Conservation (phyloP, 1,284 basidiomycete genomes). For the Heterobasidion annosum region DNA sequence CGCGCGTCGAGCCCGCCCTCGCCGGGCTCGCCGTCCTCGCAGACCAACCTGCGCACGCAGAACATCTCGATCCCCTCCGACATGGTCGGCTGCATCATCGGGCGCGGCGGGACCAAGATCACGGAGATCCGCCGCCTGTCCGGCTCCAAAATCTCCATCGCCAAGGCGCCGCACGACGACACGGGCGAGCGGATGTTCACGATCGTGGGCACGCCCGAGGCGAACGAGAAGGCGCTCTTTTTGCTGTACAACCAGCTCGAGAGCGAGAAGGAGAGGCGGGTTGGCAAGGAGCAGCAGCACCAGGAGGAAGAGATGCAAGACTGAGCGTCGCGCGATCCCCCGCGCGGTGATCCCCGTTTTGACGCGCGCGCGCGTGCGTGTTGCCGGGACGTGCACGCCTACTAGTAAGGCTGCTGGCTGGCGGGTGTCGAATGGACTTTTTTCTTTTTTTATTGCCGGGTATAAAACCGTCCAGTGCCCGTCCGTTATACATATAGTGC, state of each 20-base stretch:
- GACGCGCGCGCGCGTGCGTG: background rate
- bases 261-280: constrained; percentile 89
- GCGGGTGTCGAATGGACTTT: background rate
- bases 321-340: constrained; percentile 11
- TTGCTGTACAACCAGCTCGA: constrained; percentile 95
- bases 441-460: constrained; percentile 11
- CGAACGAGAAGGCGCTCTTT: constrained; percentile 95
- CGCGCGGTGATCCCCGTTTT: constrained; percentile 7
- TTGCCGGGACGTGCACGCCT: no score
- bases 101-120: constrained; percentile 95
- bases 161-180: constrained; percentile 97
- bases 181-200: constrained; percentile 99
- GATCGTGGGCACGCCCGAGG: constrained; percentile 93
- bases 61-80: constrained; percentile 98
- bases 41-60: constrained; percentile 86
- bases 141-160: constrained; percentile 95
- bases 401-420: no score
- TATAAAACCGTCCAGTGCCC: constrained; percentile 11
- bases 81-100: constrained; percentile 98
- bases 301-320: constrained; percentile 38
- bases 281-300: constrained; percentile 64
- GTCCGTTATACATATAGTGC: constrained; percentile 11
- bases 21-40: constrained; percentile 28
- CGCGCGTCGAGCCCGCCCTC: constrained; percentile 55
- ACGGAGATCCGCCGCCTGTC: constrained; percentile 97